phyloP scores from a whole-genome alignment of 2,329 filamentous ascomycete genomes.

The Ophidiomyces ophidiicola region DNA sequence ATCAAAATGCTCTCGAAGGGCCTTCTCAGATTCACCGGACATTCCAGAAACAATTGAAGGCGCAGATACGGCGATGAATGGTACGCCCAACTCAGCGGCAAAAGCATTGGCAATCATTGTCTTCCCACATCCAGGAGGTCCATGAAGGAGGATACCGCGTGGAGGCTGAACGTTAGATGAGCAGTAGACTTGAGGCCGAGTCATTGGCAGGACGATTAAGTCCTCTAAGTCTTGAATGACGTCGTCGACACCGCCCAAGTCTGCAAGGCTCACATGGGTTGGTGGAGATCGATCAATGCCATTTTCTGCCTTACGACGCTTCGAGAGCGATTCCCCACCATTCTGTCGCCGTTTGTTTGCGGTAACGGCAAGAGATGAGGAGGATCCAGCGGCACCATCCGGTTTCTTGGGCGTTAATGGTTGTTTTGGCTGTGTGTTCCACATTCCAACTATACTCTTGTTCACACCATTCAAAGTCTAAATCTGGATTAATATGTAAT shows the following conservation, averaged over 20 bases:
- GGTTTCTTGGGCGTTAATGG: slow-evolving; percentile 19
- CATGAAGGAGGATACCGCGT: slow-evolving; percentile 65
- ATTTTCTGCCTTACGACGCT: slow-evolving; percentile 49
- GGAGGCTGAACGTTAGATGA: slow-evolving; percentile 56
- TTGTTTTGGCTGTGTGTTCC: slow-evolving; percentile 34
- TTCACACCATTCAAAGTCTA: slow-evolving; percentile 53
- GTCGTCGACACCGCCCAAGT: slow-evolving; percentile 65
- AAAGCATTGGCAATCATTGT: slow-evolving; percentile 72
- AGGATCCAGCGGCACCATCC: slow-evolving; percentile 20
- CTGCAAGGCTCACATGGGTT: slow-evolving; percentile 53
- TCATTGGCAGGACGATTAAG: slow-evolving; percentile 60
- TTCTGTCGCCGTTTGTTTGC: slow-evolving; percentile 45
- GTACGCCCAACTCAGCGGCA: slow-evolving; percentile 60
- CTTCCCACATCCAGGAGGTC: slow-evolving; percentile 76
- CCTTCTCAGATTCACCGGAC: slow-evolving; percentile 82
- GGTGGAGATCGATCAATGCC: slow-evolving; percentile 53
- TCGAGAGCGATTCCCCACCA: slow-evolving; percentile 55
- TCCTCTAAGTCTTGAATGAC: slow-evolving; percentile 58
- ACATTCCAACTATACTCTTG: slow-evolving; percentile 49
- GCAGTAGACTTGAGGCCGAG: slow-evolving; percentile 53
- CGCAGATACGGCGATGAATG: slow-evolving; percentile 70
- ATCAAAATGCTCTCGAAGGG: slow-evolving; percentile 72
- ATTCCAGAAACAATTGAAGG: slow-evolving; percentile 74
- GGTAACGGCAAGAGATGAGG: slow-evolving; percentile 21
- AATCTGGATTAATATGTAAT: background rate